Percentiles rank a stretch among this genome's conserved stretches.
phyloP scores from a whole-genome alignment of 1,139 yeast species.

The Taphrina flavorubra region DNA sequence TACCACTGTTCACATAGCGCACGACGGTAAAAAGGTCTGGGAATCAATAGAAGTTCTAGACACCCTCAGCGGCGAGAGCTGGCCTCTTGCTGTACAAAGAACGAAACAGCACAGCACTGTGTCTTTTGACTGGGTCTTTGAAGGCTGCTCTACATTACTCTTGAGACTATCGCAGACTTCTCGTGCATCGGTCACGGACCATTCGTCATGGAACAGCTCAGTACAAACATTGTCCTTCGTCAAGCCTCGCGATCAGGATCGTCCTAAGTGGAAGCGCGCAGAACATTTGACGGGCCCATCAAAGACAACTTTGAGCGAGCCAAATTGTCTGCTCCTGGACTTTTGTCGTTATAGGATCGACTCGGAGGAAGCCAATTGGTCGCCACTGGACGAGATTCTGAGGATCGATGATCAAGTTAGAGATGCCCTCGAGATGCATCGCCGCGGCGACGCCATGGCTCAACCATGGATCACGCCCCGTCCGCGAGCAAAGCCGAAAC shows the following conservation, averaged over 20 bases:
- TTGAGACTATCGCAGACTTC: conserved; percentile 5
- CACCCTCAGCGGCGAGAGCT: conserved; percentile 25
- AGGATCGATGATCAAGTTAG: conserved; percentile 26
- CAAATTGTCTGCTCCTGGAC: conserved; percentile 32
- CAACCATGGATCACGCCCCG: conserved; percentile 37
- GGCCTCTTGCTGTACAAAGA: neutral
- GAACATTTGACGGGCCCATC: neutral
- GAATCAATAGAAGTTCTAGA: conserved; percentile 1
- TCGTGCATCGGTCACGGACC: neutral
- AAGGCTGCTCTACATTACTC: conserved; percentile 31
- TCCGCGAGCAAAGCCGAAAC: conserved; percentile 29
- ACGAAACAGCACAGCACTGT: neutral
- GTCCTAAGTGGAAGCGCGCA: conserved; percentile 17
- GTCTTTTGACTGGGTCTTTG: conserved; percentile 28
- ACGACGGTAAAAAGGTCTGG: neutral
- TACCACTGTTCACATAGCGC: neutral
- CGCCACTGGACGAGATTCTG: conserved; percentile 26
- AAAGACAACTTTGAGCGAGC: conserved; percentile 7
- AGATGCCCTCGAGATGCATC: conserved; percentile 20
- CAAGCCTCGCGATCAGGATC: conserved; percentile 1
- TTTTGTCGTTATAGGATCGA: conserved; percentile 26
- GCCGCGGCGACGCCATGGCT: conserved; percentile 38
- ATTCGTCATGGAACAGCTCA: neutral
- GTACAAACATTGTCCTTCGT: neutral
- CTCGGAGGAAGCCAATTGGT: conserved; percentile 7